A percentile compares a stretch with the other conserved stretches of the same genome.
These are phyloP conservation scores for Eutrema heterophyllum DNA, from an alignment of 345 rosid species.

Conservation along the genomic window DNA sequence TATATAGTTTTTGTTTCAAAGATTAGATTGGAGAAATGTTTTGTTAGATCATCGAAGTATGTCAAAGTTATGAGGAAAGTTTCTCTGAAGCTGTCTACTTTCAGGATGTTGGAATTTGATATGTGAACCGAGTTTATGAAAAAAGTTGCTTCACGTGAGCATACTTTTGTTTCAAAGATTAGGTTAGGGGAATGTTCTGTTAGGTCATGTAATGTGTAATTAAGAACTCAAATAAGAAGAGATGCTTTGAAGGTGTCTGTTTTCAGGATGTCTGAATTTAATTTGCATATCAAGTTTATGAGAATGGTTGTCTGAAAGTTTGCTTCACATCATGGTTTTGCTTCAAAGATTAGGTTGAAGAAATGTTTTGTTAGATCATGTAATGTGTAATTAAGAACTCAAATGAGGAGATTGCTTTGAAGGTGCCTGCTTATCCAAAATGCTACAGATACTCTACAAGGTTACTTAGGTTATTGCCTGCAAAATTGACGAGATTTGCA, in stretches of 20 bases:
- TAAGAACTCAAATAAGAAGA: background rate
- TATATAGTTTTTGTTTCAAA: background rate
- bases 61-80: background rate
- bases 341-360: background rate
- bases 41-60: background rate
- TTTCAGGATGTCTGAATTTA: background rate
- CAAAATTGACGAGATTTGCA: background rate
- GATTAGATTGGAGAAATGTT: background rate
- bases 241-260: background rate
- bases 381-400: background rate
- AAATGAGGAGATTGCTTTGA: background rate
- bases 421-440: background rate
- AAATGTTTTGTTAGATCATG: background rate
- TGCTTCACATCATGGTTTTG: background rate
- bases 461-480: background rate
- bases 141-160: background rate
- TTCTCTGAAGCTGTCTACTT: background rate
- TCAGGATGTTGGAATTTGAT: background rate
- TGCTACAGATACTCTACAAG: background rate
- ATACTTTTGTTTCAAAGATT: background rate
- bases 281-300: background rate
- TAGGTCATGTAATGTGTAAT: background rate
- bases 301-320: background rate
- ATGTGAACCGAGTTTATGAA: background rate
- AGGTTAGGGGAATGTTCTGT: background rate